Conservation (phyloP, 306 rosid species). For the Potentilla sterilis region DNA sequence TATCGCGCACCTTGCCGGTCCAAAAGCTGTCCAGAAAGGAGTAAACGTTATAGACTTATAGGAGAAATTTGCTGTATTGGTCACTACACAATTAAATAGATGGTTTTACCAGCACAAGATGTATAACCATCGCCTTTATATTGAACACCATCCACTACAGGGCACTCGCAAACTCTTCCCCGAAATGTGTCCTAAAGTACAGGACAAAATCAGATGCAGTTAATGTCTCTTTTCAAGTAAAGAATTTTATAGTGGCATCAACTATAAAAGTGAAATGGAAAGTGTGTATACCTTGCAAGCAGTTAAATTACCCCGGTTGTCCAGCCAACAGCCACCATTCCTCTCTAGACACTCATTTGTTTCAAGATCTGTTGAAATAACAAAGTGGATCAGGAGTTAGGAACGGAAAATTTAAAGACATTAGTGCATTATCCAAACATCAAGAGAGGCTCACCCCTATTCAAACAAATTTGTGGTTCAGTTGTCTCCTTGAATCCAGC, state of each 20-base stretch:
- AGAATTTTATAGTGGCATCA: neutral
- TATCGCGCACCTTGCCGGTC: slow-evolving; percentile 83
- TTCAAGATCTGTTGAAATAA: slow-evolving; percentile 58
- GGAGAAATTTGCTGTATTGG: neutral
- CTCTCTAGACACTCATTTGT: slow-evolving; percentile 72
- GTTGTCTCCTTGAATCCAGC: slow-evolving; percentile 81
- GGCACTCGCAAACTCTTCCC: slow-evolving; percentile 97
- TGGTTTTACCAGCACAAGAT: slow-evolving; percentile 62
- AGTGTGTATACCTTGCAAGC: slow-evolving; percentile 79
- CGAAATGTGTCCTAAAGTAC: slow-evolving; percentile 76
- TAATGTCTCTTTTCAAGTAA: neutral
- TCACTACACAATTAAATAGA: neutral
- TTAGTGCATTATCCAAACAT: slow-evolving; percentile 4
- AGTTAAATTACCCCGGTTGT: slow-evolving; percentile 46
- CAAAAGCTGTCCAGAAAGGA: slow-evolving; percentile 63
- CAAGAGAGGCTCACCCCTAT: slow-evolving; percentile 53
- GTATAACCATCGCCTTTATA: slow-evolving; percentile 86
- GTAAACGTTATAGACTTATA: neutral
- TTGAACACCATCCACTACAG: slow-evolving; percentile 71
- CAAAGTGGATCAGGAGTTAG: neutral
- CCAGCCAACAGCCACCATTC: slow-evolving; percentile 94
- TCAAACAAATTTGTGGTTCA: slow-evolving; percentile 78
- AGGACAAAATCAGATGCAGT: slow-evolving; percentile 9
- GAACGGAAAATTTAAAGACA: neutral
- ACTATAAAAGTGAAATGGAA: slow-evolving; percentile 2